Conservation (phyloP, 768 basidiomycete species). For the Amanita muscaria region DNA sequence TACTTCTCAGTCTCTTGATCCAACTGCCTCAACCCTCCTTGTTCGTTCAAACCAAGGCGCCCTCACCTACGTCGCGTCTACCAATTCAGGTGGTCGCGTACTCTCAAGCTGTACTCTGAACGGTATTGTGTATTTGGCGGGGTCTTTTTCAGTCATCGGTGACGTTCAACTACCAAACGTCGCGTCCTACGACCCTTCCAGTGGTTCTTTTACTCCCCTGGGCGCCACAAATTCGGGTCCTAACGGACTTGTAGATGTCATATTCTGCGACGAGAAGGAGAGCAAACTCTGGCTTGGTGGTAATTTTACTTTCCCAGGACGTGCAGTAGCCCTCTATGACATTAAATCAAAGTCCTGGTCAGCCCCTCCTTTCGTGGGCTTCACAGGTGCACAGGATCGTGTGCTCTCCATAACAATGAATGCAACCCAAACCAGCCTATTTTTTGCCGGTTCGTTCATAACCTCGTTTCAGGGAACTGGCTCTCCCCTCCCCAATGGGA, state of each 20-base stretch:
- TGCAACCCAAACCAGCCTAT: conserved; percentile 60
- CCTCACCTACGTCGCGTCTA: conserved; percentile 63
- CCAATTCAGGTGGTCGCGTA: conserved; percentile 74
- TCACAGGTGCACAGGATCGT: conserved; percentile 58
- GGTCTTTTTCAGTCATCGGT: conserved; percentile 70
- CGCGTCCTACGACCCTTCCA: conserved; percentile 61
- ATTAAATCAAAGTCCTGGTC: conserved; percentile 59
- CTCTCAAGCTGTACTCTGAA: conserved; percentile 62
- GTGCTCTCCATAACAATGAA: conserved; percentile 75
- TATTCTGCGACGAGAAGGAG: conserved; percentile 68
- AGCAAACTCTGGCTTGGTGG: conserved; percentile 76
- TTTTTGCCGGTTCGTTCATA: conserved; percentile 85
- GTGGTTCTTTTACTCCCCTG: conserved; percentile 50
- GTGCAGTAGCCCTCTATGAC: conserved; percentile 68
- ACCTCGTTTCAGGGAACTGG: conserved; percentile 54
- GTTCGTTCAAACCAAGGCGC: conserved; percentile 56
- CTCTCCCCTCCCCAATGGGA: conserved; percentile 41
- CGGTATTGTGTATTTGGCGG: conserved; percentile 70
- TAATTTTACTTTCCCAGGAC: conserved; percentile 56
- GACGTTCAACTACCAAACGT: conserved; percentile 58
- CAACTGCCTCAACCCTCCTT: conserved; percentile 63
- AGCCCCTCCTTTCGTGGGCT: conserved; percentile 70
- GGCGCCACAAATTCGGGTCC: conserved; percentile 48
- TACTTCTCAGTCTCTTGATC: conserved; percentile 50
- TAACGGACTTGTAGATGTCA: conserved; percentile 59